Evolutionary conservation across 306 rosid genomes (phyloP).

Genomic region (Ammopiptanthus mongolicus): DNA sequence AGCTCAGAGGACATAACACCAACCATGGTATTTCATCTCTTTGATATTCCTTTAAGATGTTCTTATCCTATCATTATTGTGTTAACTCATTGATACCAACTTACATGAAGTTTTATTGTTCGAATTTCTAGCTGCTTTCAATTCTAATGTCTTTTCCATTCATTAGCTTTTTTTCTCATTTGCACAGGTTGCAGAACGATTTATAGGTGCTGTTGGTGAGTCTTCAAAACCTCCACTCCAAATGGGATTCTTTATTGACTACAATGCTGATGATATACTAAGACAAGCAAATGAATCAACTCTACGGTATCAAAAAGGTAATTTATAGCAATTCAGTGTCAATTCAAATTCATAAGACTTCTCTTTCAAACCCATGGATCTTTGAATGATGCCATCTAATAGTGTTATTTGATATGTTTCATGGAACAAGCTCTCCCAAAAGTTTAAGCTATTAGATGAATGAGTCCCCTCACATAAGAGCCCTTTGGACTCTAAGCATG

Average conservation of each 20-base stretch:
- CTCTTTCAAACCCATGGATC: neutral
- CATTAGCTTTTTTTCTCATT: neutral
- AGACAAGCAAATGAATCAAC: slow-evolving; percentile 76
- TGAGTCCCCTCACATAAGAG: no score
- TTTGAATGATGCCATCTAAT: neutral
- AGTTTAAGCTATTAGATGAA: no score
- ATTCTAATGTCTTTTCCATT: neutral
- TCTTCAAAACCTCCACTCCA: slow-evolving; percentile 45
- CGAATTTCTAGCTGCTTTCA: neutral
- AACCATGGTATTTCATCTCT: slow-evolving; percentile 41
- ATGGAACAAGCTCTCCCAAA: no score
- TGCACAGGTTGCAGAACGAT: slow-evolving; percentile 68
- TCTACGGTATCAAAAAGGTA: slow-evolving; percentile 64
- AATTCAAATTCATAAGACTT: neutral
- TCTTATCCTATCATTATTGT: neutral
- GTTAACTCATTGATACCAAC: neutral
- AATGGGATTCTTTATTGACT: slow-evolving; percentile 81
- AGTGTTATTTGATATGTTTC: neutral
- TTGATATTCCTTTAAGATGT: neutral
- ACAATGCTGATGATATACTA: slow-evolving; percentile 51
- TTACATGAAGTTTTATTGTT: neutral
- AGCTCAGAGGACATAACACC: slow-evolving; percentile 59
- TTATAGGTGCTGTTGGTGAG: slow-evolving; percentile 52
- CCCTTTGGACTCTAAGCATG: no score
- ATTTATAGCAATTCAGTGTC: slow-evolving; percentile 2